Conservation (phyloP, 2,329 filamentous ascomycete genomes). For the Pseudophaeomoniella oleicola region DNA sequence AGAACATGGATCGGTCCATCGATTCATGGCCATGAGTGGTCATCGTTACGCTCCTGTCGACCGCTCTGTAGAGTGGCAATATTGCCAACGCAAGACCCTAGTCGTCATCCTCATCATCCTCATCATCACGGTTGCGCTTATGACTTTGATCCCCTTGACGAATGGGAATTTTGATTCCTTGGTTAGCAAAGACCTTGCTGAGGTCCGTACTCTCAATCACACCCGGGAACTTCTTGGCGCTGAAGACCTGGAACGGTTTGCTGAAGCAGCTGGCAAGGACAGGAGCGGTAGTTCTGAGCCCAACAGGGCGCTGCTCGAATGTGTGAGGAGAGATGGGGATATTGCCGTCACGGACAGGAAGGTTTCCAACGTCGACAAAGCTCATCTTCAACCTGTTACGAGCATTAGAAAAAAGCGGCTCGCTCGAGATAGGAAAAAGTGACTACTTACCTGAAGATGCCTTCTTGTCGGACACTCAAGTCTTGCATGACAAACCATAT, state of each 20-base stretch:
- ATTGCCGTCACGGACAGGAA: background rate
- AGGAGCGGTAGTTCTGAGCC: slow-evolving; percentile 38
- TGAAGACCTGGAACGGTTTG: slow-evolving; percentile 83
- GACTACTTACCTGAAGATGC: slow-evolving; percentile 62
- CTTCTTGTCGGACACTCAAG: slow-evolving; percentile 84
- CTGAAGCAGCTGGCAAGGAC: slow-evolving; percentile 78
- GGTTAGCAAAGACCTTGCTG: slow-evolving; percentile 82
- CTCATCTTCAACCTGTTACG: slow-evolving; percentile 46
- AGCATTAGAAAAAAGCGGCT: slow-evolving; percentile 1
- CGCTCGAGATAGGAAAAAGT: background rate
- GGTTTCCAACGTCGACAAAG: slow-evolving; percentile 69
- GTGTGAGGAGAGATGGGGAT: slow-evolving; percentile 12
- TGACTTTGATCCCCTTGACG: slow-evolving; percentile 50
- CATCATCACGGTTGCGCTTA: background rate
- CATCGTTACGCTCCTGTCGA: background rate
- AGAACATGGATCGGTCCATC: too few relatives aligned
- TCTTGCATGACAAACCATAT: slow-evolving; percentile 98
- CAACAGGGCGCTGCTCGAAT: background rate
- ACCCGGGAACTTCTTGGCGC: slow-evolving; percentile 94
- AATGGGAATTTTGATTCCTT: slow-evolving; percentile 95
- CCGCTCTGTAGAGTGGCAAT: too few relatives aligned
- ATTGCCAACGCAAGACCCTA: too few relatives aligned
- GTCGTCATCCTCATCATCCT: too few relatives aligned
- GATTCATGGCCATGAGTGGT: background rate
- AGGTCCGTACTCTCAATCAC: slow-evolving; percentile 86